Evolutionary conservation across 2,329 filamentous ascomycete species (phyloP), one percentile per base, ranked within the genome.

Genomic region (Pyrenochaeta sp.): DNA sequence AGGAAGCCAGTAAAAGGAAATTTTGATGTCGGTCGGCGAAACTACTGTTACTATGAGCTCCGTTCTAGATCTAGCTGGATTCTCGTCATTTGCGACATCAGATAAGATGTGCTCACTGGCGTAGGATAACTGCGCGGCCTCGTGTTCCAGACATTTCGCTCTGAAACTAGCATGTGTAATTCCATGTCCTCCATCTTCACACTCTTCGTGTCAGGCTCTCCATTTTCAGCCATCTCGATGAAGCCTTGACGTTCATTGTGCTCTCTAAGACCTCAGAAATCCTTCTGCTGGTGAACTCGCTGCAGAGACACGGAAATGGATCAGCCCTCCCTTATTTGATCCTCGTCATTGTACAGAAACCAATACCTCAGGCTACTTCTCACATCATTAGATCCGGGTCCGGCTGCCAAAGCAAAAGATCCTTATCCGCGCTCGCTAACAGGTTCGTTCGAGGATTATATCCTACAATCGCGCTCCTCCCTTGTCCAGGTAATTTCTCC

Each of bases 371-470:
- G 5, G 12, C 42, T 15, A 24, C 25, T 30, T 10, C 48, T 68
- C 63, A 77, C 51, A 76, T 71, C 71, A 77, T 75, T 10, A 76
- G 54, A 64, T 83, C 81, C 13, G 75, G 67, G 67, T 83, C 81
- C 22, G 81, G 81, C 58, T 81, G 65, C 82, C 82, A 84, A 15
- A 84, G 67, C 53, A 79, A 71, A n/a, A 83, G 65, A 52, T 97
- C 93, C 72, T 90, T 90, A 69, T 98, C 93, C 3, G 92, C 95
- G 44, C 90, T 95, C 8, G 92, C 93, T 66, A 98, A 85, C 81
- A 97, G 89, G 77, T 98, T 97, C 78, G 90, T 95, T 49, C 93
- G 86, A 27, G 93, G 95, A 74, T 97, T 98, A 76, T 93, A 95
- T 24, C 91, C 91, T 42, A 97, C 83, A 12, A 96, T 85, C 0